A percentile compares a stretch with the other conserved stretches of the same genome.
Conservation (phyloP, 306 rosid genomes). For the Cicer cuneatum region DNA sequence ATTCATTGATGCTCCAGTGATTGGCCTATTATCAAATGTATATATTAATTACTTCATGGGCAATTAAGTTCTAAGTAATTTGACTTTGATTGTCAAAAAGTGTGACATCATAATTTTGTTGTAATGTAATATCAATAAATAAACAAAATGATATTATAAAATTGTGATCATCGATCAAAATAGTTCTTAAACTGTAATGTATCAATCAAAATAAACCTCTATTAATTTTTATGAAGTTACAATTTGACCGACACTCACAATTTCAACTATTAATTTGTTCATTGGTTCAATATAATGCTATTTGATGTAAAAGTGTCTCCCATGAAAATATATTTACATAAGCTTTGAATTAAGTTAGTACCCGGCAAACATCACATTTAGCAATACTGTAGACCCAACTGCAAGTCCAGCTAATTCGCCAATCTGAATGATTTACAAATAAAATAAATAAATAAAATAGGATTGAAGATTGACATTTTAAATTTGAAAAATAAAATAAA, state of each 20-base stretch:
- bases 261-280: no score
- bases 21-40: constrained; percentile 54
- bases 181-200: no score
- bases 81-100: neutral
- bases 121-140: neutral
- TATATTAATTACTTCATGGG: no score
- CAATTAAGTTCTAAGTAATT: neutral
- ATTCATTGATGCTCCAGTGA: constrained; percentile 86
- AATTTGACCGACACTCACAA: no score
- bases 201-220: no score
- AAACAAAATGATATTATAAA: no score
- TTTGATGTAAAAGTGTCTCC: no score
- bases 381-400: constrained; percentile 70
- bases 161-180: no score
- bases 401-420: constrained; percentile 91
- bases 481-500: no score
- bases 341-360: constrained; percentile 38
- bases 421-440: constrained; percentile 49
- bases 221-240: no score
- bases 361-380: constrained; percentile 85
- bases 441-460: neutral
- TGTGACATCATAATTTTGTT: neutral
- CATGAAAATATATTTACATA: neutral
- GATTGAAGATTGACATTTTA: neutral
- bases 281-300: no score